Base-by-base conservation (phyloP, 768 basidiomycete species). In the Chalciporus sphaerocephalus region DNA sequence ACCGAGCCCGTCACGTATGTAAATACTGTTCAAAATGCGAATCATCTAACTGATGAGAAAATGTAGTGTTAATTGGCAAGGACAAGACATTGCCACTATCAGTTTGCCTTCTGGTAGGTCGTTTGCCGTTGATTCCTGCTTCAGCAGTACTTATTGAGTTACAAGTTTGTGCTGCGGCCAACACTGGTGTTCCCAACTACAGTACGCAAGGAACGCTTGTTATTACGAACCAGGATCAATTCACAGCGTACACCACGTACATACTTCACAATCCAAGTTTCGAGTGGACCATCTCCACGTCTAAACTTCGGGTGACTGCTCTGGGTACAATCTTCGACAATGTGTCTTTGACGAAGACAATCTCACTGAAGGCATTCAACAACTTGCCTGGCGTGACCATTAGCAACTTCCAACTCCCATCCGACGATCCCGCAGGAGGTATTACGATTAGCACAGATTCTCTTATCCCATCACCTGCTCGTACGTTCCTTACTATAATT, bases 391-490 rank as follows among this genome's bases (percentile, higher is more conserved):
- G 84, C 6, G 80, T 86, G 34, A 80, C 77, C 6, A 84, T 87
- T 58, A 78, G 72, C 50, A 81, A 85, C 65, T 87, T 87, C 69
- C 67, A 80, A 57, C 70, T 87, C 45, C 85, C 85, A 1, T 74
- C 75, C 4, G 83, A 87, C 51, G 79, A 83, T 54, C 73, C 80
- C 34, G 75, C 74, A 27, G 85, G 84, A 44, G 84, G 85, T 22
- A 86, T 86, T 47, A 76, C 76, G 41, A 80, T 87, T 40, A 81
- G 81, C 52, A 84, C 82, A 4, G 81, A 83, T 58, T 75, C 82
- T 0, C 44, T 64, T 17, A 85, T 87, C 50, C 83, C 82, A 10
- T 87, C 85, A 12, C 68, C 75, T 47, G 73, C 82, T 54, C 83
- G 82, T 83, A 44, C 32, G 83, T 78, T 13, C n/a, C 37, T 7